Conservation (phyloP, 495 filamentous ascomycete genomes). For the Saxophila tyrrhenica region DNA sequence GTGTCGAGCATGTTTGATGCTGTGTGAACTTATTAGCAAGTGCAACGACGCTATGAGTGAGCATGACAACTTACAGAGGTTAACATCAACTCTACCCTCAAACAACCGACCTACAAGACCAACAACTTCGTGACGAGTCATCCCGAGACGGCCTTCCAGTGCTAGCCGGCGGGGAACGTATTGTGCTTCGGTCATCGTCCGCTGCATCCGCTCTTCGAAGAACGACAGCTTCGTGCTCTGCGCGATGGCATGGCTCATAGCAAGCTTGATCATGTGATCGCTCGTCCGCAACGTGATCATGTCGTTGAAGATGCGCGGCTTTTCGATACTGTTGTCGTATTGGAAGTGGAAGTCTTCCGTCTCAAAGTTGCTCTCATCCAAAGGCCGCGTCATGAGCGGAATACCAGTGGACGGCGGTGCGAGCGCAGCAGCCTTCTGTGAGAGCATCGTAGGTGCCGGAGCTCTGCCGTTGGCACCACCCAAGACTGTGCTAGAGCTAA, state of each 20-base stretch:
- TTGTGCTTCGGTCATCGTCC: slow-evolving; percentile 87
- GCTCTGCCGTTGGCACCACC: background rate
- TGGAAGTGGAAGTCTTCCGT: slow-evolving; percentile 99
- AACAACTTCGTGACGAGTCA: slow-evolving; percentile 86
- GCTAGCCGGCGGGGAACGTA: slow-evolving; percentile 81
- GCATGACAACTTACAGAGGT: slow-evolving; percentile 86
- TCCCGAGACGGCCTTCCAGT: slow-evolving; percentile 77
- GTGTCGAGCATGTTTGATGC: slow-evolving; percentile 95
- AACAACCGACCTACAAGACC: slow-evolving; percentile 83
- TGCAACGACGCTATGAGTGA: background rate
- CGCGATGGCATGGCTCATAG: slow-evolving; percentile 92
- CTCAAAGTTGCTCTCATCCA: slow-evolving; percentile 81
- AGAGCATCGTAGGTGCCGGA: background rate
- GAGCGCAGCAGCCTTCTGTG: slow-evolving; percentile 21
- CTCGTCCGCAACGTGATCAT: slow-evolving; percentile 94
- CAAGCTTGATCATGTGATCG: slow-evolving; percentile 98
- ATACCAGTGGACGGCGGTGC: slow-evolving; percentile 35
- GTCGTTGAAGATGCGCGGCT: slow-evolving; percentile 91
- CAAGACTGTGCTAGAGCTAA: slow-evolving; percentile 46
- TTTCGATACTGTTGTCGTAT: slow-evolving; percentile 71
- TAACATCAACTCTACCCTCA: slow-evolving; percentile 91
- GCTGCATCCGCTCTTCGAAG: slow-evolving; percentile 93
- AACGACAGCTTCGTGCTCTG: slow-evolving; percentile 95
- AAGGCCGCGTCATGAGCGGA: slow-evolving; percentile 55
- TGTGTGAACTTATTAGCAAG: slow-evolving; percentile 36